These are phyloP conservation scores for Rhododendron ferrugineum DNA, from an alignment of 148 eudicot species.

Conservation along the genomic window DNA sequence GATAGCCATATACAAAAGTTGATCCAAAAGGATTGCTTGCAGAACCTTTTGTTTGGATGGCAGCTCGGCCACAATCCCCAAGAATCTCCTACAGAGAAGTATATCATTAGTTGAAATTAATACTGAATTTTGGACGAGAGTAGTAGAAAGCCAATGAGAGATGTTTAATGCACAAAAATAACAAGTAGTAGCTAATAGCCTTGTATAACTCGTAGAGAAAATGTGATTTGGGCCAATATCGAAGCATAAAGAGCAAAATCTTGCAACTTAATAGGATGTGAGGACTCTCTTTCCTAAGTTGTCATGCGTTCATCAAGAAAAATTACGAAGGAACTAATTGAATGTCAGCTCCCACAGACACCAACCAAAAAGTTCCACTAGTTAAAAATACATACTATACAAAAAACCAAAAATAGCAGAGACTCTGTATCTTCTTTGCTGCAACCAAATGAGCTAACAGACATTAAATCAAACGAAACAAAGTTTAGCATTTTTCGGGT, in stretches of 20 bases:
- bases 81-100: slow-evolving; percentile 65
- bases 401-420: background rate
- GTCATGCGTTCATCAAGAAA: background rate
- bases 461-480: background rate
- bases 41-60: slow-evolving; percentile 94
- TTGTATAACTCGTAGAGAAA: background rate
- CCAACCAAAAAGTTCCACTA: background rate
- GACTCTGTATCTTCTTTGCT: background rate
- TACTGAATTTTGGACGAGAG: background rate
- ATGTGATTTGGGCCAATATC: background rate
- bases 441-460: background rate
- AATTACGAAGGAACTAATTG: background rate
- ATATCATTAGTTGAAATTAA: background rate
- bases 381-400: background rate
- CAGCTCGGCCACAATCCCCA: slow-evolving; percentile 93
- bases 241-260: background rate
- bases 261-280: background rate
- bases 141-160: background rate
- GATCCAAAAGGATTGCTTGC: slow-evolving; percentile 92
- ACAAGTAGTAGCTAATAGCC: background rate
- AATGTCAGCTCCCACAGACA: background rate
- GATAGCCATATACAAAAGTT: slow-evolving; percentile 94
- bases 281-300: background rate
- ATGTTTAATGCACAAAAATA: background rate
- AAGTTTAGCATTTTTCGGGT: background rate